Evolutionary conservation across 2,329 filamentous ascomycete genomes (phyloP).

Genomic region (Delphinella strobiligena): DNA sequence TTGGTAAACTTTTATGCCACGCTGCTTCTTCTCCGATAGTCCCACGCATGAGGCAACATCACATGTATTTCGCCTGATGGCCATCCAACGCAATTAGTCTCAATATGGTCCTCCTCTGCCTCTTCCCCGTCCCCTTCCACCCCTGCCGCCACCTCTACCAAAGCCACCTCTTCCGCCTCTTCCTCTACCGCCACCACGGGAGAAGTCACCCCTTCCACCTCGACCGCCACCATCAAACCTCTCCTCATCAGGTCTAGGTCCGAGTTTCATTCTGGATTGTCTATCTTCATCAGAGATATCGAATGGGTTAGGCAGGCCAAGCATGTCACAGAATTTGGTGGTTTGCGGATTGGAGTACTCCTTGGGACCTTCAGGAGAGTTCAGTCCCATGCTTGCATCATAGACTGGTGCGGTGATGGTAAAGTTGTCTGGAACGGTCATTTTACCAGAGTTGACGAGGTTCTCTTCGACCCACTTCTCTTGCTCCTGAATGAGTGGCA

Average conservation of each 20-base stretch:
- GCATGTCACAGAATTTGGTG: constrained; percentile 61
- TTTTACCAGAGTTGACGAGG: constrained; percentile 47
- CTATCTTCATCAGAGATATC: constrained; percentile 62
- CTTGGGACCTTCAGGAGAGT: constrained; percentile 49
- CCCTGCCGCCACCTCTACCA: constrained; percentile 8
- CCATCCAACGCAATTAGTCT: neutral
- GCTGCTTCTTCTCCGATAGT: too few species aligned
- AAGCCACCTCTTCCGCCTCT: constrained; percentile 14
- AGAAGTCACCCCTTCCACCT: constrained; percentile 11
- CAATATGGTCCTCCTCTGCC: neutral
- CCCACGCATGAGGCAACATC: too few species aligned
- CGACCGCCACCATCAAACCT: constrained; percentile 13
- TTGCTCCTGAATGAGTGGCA: constrained; percentile 54
- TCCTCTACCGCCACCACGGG: constrained; percentile 11
- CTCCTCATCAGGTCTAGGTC: constrained; percentile 37
- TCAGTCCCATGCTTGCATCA: constrained; percentile 43
- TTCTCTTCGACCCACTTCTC: constrained; percentile 72
- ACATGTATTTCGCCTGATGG: too few species aligned
- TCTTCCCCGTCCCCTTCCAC: constrained; percentile 12
- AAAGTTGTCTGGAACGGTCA: constrained; percentile 71
- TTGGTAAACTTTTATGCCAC: too few species aligned
- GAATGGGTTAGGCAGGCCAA: constrained; percentile 68
- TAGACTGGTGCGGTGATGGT: constrained; percentile 61
- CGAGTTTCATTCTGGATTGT: constrained; percentile 42
- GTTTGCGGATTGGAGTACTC: constrained; percentile 89